phyloP scores from a whole-genome alignment of 768 basidiomycete species.

The Jaapia argillacea region DNA sequence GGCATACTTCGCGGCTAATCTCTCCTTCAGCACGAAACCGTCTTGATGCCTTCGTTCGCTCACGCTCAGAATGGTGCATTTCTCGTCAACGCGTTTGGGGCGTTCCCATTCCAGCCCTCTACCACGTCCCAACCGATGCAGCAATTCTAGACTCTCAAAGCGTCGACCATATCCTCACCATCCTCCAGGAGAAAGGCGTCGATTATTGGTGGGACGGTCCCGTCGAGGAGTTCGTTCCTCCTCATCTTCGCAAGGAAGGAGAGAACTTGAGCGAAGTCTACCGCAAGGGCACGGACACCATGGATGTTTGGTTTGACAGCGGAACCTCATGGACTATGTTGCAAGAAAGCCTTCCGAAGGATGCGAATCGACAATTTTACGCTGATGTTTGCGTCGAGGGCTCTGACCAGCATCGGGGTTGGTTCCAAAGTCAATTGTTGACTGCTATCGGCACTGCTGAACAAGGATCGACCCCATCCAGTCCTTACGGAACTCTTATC shows the following conservation, averaged over 20 bases:
- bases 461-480: constrained; percentile 14
- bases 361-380: constrained; percentile 24
- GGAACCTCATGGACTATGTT: constrained; percentile 91
- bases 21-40: constrained; percentile 61
- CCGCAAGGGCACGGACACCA: constrained; percentile 84
- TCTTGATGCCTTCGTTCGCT: constrained; percentile 77
- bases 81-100: constrained; percentile 98
- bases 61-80: constrained; percentile 97
- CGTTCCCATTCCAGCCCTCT: constrained; percentile 86
- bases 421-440: constrained; percentile 95
- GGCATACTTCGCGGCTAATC: background rate
- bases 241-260: constrained; percentile 39
- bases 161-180: constrained; percentile 63
- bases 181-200: constrained; percentile 66
- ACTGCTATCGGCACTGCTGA: constrained; percentile 56
- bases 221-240: constrained; percentile 71
- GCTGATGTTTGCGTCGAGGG: constrained; percentile 94
- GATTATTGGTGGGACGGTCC: constrained; percentile 91
- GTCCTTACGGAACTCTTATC: constrained; percentile 71
- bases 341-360: constrained; percentile 17
- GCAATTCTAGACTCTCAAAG: constrained; percentile 56
- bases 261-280: constrained; percentile 35
- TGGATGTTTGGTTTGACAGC: constrained; percentile 99
- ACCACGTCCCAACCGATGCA: constrained; percentile 50
- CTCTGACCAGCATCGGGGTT: constrained; percentile 95